Conservation (phyloP, 352 stramenopile genomes). For the Globisporangium splendens region DNA sequence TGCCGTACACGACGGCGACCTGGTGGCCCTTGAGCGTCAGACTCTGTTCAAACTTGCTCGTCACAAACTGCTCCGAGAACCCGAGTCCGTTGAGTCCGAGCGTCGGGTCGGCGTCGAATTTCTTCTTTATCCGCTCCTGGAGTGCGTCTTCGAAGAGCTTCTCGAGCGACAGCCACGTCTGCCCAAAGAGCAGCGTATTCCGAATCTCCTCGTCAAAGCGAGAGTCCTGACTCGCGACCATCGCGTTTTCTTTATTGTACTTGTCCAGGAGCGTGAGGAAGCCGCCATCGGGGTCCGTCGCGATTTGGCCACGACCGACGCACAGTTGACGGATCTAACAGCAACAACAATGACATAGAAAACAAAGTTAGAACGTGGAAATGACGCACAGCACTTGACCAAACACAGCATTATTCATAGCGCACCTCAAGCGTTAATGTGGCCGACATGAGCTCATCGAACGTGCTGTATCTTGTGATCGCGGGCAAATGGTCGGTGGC, state of each 20-base stretch:
- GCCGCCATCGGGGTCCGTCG: conserved; percentile 76
- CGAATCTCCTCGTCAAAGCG: conserved; percentile 79
- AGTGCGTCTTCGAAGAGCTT: conserved; percentile 89
- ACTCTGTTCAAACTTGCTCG: conserved; percentile 84
- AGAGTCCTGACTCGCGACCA: conserved; percentile 34
- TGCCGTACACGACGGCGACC: conserved; percentile 84
- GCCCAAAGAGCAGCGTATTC: conserved; percentile 84
- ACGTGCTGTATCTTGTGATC: conserved; percentile 87
- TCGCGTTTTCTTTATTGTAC: conserved; percentile 75
- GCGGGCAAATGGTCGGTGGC: conserved; percentile 65
- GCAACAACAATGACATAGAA: conserved; percentile 3
- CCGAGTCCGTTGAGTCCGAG: conserved; percentile 45
- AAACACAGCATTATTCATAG: neutral
- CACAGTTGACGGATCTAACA: conserved; percentile 71
- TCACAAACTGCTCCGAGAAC: conserved; percentile 74
- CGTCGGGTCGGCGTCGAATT: conserved; percentile 44
- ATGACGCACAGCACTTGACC: neutral
- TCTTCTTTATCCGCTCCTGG: conserved; percentile 83
- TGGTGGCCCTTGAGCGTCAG: conserved; percentile 85
- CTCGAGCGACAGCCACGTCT: conserved; percentile 86
- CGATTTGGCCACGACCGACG: conserved; percentile 81
- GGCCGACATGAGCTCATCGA: conserved; percentile 88
- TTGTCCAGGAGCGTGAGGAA: conserved; percentile 83
- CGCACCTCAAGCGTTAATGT: conserved; percentile 81
- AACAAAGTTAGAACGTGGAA: neutral